A percentile compares a stretch with the other conserved stretches of the same genome.
These are phyloP conservation scores for Fusarium tuaranense DNA, from an alignment of 2,329 filamentous ascomycete genomes.

Conservation along the genomic window DNA sequence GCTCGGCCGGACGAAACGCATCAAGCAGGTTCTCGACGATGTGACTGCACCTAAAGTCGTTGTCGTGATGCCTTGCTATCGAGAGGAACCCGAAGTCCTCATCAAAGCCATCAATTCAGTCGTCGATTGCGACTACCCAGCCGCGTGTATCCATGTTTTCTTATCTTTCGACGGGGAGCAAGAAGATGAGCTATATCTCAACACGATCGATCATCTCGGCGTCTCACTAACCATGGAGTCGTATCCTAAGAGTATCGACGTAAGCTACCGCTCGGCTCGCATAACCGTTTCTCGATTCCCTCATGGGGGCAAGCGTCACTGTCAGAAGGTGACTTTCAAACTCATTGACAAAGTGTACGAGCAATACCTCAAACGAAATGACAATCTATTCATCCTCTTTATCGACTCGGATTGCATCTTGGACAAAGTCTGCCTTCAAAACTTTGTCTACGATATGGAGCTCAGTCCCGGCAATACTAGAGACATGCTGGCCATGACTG, in stretches of 20 bases:
- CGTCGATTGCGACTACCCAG: slow-evolving; percentile 92
- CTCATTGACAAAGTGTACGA: slow-evolving; percentile 94
- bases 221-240: slow-evolving; percentile 80
- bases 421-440: slow-evolving; percentile 91
- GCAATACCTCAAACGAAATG: slow-evolving; percentile 86
- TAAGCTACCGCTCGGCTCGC: slow-evolving; percentile 83
- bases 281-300: slow-evolving; percentile 93
- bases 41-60: slow-evolving; percentile 91
- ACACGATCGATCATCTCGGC: slow-evolving; percentile 86
- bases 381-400: slow-evolving; percentile 95
- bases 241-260: slow-evolving; percentile 92
- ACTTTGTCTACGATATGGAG: slow-evolving; percentile 99
- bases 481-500: slow-evolving; percentile 97
- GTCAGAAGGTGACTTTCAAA: slow-evolving; percentile 92
- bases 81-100: slow-evolving; percentile 86
- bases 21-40: slow-evolving; percentile 88
- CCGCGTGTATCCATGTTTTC: slow-evolving; percentile 93
- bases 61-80: slow-evolving; percentile 97
- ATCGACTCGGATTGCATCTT: slow-evolving; percentile 98
- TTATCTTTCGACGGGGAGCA: slow-evolving; percentile 93
- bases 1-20: slow-evolving; percentile 82
- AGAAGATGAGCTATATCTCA: slow-evolving; percentile 89
- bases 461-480: slow-evolving; percentile 90
- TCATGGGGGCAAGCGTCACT: slow-evolving; percentile 93
- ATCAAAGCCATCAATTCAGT: slow-evolving; percentile 91